phyloP scores from a whole-genome alignment of 73 alveolate genomes.

The Stentor coeruleus region DNA sequence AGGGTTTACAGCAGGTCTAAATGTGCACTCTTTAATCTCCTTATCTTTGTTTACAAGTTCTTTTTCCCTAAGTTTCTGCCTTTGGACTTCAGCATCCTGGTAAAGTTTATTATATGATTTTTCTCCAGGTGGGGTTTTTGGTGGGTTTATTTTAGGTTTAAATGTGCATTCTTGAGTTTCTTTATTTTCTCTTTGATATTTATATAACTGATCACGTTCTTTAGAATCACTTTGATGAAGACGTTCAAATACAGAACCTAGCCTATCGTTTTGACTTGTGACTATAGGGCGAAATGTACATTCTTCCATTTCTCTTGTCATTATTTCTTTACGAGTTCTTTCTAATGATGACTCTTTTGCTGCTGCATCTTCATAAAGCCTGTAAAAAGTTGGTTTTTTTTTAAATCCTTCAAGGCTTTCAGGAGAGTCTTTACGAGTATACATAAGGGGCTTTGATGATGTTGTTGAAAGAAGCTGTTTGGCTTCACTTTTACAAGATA shows the following conservation, averaged over 20 bases:
- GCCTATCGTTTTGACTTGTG: neutral
- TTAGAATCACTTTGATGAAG: neutral
- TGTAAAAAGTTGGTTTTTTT: neutral
- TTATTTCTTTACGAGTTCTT: neutral
- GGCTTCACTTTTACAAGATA: neutral
- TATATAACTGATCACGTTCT: neutral
- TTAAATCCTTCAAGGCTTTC: neutral
- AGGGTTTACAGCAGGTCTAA: neutral
- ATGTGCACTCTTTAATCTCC: constrained; percentile 12
- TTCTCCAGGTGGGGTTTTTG: neutral
- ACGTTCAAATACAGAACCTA: neutral
- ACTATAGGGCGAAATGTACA: constrained; percentile 10
- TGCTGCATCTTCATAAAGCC: constrained; percentile 24
- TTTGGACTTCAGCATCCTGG: constrained; percentile 22
- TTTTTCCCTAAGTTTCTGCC: constrained; percentile 9
- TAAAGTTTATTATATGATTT: neutral
- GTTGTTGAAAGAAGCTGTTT: neutral
- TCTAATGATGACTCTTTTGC: neutral
- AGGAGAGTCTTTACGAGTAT: neutral
- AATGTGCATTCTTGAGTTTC: constrained; percentile 13
- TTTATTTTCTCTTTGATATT: neutral
- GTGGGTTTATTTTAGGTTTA: neutral
- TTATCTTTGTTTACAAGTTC: neutral
- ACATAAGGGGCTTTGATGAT: neutral
- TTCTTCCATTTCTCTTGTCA: constrained; percentile 4